Evolutionary conservation across 2,329 filamentous ascomycete species (phyloP).

Genomic region (Colletotrichum eremochloae): DNA sequence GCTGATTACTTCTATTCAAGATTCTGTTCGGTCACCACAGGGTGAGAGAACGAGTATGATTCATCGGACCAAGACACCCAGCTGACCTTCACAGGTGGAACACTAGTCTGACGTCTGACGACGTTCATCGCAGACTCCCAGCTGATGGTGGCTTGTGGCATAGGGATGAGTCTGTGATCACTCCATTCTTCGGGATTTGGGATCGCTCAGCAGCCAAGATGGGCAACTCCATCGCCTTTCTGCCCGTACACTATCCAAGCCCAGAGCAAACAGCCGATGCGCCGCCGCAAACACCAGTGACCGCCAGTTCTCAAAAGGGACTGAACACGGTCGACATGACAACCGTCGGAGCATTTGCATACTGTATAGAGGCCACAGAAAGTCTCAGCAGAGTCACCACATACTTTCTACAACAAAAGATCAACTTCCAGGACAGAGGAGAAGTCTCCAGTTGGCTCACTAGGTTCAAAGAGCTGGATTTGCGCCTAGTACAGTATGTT

Average conservation of each 20-base stretch:
- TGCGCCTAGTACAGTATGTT: conserved; percentile 58
- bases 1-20: conserved; percentile 25
- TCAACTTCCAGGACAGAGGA: conserved; percentile 55
- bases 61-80: too few species aligned
- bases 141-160: conserved; percentile 59
- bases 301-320: conserved; percentile 15
- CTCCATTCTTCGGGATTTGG: conserved; percentile 61
- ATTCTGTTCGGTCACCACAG: conserved; percentile 46
- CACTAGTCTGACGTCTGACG: conserved; percentile 50
- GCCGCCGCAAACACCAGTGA: conserved; percentile 27
- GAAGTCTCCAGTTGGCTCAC: conserved; percentile 60
- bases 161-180: conserved; percentile 53
- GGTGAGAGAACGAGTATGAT: conserved; percentile 19
- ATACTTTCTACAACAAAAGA: conserved; percentile 59
- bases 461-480: conserved; percentile 62
- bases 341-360: conserved; percentile 60
- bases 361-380: conserved; percentile 62
- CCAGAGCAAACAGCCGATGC: conserved; percentile 43
- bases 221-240: conserved; percentile 55
- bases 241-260: conserved; percentile 51
- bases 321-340: conserved; percentile 49
- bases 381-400: conserved; percentile 59
- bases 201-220: conserved; percentile 56
- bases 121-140: conserved; percentile 49
- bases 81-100: conserved; percentile 48